phyloP scores from a whole-genome alignment of 139 green algal genomes.

The Eudorina sp. region DNA sequence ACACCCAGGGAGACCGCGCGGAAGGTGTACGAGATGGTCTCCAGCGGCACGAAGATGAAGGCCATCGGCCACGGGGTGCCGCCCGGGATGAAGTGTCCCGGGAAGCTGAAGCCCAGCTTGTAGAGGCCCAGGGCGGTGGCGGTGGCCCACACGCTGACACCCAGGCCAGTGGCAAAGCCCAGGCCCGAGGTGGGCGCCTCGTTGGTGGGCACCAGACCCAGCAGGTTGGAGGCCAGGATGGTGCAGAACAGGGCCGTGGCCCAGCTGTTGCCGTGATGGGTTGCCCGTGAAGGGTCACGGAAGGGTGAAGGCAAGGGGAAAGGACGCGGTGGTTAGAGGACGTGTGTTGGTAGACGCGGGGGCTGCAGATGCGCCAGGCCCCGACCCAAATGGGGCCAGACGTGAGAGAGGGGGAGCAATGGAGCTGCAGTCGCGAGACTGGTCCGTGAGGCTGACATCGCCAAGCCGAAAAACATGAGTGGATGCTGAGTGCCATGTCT shows the following conservation, averaged over 20 bases:
- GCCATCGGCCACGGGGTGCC: constrained; percentile 70
- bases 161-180: constrained; percentile 67
- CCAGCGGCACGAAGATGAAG: constrained; percentile 69
- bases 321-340: no score
- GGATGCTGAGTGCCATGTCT: no score
- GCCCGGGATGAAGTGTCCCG: constrained; percentile 68
- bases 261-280: constrained; percentile 40
- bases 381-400: no score
- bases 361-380: no score
- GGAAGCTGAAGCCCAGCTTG: constrained; percentile 68
- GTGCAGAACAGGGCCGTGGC: constrained; percentile 62
- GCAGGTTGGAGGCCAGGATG: constrained; percentile 67
- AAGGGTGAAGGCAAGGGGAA: no score
- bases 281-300: no score
- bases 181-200: constrained; percentile 66
- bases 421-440: no score
- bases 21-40: constrained; percentile 71
- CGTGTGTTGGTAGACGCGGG: no score
- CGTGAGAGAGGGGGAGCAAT: no score
- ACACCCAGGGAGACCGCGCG: constrained; percentile 66
- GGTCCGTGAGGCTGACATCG: no score
- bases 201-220: constrained; percentile 66
- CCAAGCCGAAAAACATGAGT: no score
- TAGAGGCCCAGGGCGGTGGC: constrained; percentile 62
- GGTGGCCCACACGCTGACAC: constrained; percentile 65